Percentiles rank a stretch among this genome's conserved stretches.
phyloP scores from a whole-genome alignment of 2,329 filamentous ascomycete genomes.

The Zopfia rhizophila region DNA sequence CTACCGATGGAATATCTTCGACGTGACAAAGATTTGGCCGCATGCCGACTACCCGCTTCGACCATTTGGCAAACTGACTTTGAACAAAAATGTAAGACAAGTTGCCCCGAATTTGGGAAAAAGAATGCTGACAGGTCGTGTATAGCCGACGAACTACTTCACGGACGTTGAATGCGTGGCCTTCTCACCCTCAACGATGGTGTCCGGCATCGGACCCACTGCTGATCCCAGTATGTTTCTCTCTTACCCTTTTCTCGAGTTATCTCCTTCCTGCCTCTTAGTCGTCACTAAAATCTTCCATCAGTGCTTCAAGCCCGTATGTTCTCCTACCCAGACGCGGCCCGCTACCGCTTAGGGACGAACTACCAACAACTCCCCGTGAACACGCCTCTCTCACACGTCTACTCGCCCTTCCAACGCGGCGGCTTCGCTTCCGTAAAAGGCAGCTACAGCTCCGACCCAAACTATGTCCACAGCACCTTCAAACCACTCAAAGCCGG shows the following conservation, averaged over 20 bases:
- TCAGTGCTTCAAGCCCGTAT: conserved; percentile 71
- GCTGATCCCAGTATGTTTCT: conserved; percentile 66
- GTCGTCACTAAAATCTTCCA: conserved; percentile 45
- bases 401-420: conserved; percentile 40
- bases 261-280: not conserved
- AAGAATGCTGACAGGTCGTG: conserved; percentile 22
- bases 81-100: conserved; percentile 60
- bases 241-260: conserved; percentile 2
- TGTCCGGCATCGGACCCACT: conserved; percentile 70
- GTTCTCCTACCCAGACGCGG: conserved; percentile 71
- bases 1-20: conserved; percentile 63
- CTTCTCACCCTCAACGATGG: conserved; percentile 72
- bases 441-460: conserved; percentile 60
- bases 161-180: conserved; percentile 75
- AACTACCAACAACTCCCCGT: conserved; percentile 62
- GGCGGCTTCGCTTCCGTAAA: conserved; percentile 44
- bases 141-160: conserved; percentile 74
- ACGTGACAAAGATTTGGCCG: conserved; percentile 67
- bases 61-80: conserved; percentile 61
- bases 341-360: conserved; percentile 58
- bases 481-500: conserved; percentile 10
- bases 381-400: conserved; percentile 40
- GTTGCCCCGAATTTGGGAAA: not conserved
- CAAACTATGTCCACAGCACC: conserved; percentile 48
- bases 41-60: conserved; percentile 61